Conservation (phyloP, 2,329 filamentous ascomycete genomes). For the Karstenula rhodostoma region DNA sequence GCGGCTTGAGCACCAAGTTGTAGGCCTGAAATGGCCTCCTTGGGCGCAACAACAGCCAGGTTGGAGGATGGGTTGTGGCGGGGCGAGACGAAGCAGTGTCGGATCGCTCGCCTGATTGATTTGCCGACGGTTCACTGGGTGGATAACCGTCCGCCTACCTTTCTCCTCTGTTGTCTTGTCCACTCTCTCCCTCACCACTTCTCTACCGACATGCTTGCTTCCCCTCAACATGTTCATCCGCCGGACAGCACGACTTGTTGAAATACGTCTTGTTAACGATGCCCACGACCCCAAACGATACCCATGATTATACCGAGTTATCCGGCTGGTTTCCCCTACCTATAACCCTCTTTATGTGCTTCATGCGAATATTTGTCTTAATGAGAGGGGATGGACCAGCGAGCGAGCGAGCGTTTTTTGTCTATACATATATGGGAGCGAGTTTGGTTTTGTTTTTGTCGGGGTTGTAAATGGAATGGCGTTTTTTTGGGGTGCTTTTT, state of each 20-base stretch:
- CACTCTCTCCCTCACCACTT: conserved; percentile 18
- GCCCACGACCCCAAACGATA: conserved; percentile 50
- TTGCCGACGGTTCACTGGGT: not conserved
- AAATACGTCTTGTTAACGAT: conserved; percentile 37
- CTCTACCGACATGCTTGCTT: conserved; percentile 4
- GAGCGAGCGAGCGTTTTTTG: not conserved
- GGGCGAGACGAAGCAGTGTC: not conserved
- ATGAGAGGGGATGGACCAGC: conserved; percentile 19
- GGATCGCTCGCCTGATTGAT: not conserved
- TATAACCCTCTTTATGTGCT: conserved; percentile 25
- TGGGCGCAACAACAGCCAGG: conserved; percentile 28
- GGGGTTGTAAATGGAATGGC: not conserved
- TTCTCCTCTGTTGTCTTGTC: conserved; percentile 21
- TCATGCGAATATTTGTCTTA: conserved; percentile 30
- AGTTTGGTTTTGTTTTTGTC: not conserved
- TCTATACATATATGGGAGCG: not conserved
- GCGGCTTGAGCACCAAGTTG: conserved; percentile 32
- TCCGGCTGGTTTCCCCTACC: conserved; percentile 34
- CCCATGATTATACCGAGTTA: conserved; percentile 40
- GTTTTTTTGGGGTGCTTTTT: not conserved
- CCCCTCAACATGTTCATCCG: conserved; percentile 19
- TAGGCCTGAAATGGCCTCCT: conserved; percentile 33
- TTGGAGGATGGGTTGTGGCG: conserved; percentile 17
- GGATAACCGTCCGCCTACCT: not conserved
- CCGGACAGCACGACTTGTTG: conserved; percentile 24